Evolutionary conservation across 2,329 filamentous ascomycete genomes (phyloP), one percentile per base, ranked within the genome.

Genomic region (Hyphodiscus sp.): DNA sequence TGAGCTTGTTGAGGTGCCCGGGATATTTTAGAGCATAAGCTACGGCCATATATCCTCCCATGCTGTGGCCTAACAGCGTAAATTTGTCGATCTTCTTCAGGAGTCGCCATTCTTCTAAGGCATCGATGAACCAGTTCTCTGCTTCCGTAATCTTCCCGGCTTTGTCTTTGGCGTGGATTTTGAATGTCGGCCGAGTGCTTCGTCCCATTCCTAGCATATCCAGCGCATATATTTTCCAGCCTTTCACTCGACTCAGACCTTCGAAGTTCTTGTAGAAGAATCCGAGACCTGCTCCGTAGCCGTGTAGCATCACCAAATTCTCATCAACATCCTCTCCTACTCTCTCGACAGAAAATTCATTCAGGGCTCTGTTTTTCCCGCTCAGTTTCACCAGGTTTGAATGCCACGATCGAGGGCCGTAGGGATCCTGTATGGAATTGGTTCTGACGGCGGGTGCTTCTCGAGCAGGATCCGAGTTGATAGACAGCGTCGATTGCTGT

Each of bases 191-290:
- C 5, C 92, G 79, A 23, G 83, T 86, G 53, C 89, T 95, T 65
- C 95, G 86, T 54, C 92, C 92, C 89, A 96, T 96, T 54, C 92
- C 92, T 16, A 96, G 78, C 78, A 97, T 83, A 66, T 99, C 92
- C n/a, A 99, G 75, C 1, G 92, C 90, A 68, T 94, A 97, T 18
- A 99, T 73, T 65, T 89, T 91, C 84, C 94, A 95, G 26, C 91
- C 91, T 26, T 79, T 76, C 1, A 83, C 74, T 18, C 91, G 83
- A 45, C 86, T 91, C 33, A 99, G 73, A 6, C 86, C 83, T 70
- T 99, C 94, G 56, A 95, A 96, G 69, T 99, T 99, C 73, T 94
- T 92, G 77, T 96, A 99, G 77, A 95, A 99, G 73, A 99, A 97
- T 20, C 92, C 94, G 0, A 99, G 78, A 0, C 94, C 94, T 1